Evolutionary conservation across 2,329 filamentous ascomycete genomes (phyloP).

Genomic region (Diaporthe sp.): DNA sequence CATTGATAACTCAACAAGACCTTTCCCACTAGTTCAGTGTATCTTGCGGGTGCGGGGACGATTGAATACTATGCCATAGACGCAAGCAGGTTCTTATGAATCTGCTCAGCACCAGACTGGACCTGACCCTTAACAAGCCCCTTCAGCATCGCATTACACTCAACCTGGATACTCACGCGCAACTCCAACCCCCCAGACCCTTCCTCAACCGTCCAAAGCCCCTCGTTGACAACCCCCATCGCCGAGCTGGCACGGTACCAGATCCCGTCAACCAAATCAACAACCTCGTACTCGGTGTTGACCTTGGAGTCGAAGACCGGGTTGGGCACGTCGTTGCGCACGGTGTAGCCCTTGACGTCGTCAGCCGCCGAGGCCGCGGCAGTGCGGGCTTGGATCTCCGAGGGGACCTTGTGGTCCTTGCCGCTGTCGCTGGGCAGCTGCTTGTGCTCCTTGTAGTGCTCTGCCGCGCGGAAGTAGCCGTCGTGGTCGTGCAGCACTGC

Average conservation of each 20-base stretch:
- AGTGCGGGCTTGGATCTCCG: slow-evolving; percentile 1
- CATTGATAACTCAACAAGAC: background rate
- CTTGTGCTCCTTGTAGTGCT: slow-evolving; percentile 26
- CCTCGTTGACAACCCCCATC: slow-evolving; percentile 22
- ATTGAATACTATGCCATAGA: background rate
- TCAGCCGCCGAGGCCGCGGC: background rate
- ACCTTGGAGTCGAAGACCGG: slow-evolving; percentile 23
- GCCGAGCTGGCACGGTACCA: slow-evolving; percentile 7
- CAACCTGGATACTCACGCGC: background rate
- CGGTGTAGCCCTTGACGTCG: background rate
- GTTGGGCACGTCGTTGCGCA: slow-evolving; percentile 28
- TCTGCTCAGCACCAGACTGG: background rate
- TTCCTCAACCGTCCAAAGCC: background rate
- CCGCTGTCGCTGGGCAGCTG: background rate
- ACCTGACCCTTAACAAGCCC: slow-evolving; percentile 5
- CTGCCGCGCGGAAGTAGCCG: slow-evolving; percentile 20
- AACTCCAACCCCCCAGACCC: background rate
- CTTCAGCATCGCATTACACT: slow-evolving; percentile 19
- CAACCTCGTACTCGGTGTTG: slow-evolving; percentile 7
- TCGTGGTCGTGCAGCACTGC: slow-evolving; percentile 21
- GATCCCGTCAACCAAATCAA: slow-evolving; percentile 9
- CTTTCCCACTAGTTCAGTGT: too few relatives aligned
- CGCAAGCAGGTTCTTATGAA: background rate
- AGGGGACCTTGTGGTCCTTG: background rate
- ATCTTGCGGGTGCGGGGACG: too few relatives aligned